These are phyloP conservation scores for Fusarium sp. DNA, from an alignment of 2,329 filamentous ascomycete species.

Conservation along the genomic window DNA sequence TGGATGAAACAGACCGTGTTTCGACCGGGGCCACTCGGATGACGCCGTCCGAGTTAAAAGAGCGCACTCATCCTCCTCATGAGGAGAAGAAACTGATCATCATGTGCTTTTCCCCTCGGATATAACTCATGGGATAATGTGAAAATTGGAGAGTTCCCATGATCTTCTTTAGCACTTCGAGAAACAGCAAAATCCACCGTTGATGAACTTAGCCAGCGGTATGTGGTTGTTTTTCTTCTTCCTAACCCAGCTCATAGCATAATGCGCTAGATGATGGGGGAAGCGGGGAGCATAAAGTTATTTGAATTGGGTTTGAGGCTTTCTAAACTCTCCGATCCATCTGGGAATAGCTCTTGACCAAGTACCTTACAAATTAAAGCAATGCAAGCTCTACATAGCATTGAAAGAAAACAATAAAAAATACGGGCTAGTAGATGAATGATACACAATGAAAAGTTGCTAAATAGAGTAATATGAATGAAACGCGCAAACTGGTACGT, in stretches of 20 bases:
- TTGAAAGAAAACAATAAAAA: slow-evolving; percentile 8
- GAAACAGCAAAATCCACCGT: background rate
- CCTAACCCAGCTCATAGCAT: background rate
- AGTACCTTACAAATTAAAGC: background rate
- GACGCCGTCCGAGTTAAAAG: slow-evolving; percentile 41
- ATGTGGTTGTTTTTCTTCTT: slow-evolving; percentile 5
- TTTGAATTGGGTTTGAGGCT: background rate
- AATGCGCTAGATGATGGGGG: background rate
- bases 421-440: background rate
- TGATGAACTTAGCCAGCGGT: background rate
- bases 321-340: background rate
- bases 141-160: background rate
- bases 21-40: slow-evolving; percentile 47
- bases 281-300: slow-evolving; percentile 5
- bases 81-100: slow-evolving; percentile 19
- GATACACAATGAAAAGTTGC: slow-evolving; percentile 8
- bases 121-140: background rate
- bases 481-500: slow-evolving; percentile 23
- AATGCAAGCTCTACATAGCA: background rate
- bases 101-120: background rate
- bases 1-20: slow-evolving; percentile 51
- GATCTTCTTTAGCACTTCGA: background rate
- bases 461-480: slow-evolving; percentile 19
- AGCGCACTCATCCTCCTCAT: slow-evolving; percentile 14
- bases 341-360: background rate